A percentile compares a stretch with the other conserved stretches of the same genome.
phyloP scores from a whole-genome alignment of 805 yeast genomes.

The Wickerhamiella qilinensis region DNA sequence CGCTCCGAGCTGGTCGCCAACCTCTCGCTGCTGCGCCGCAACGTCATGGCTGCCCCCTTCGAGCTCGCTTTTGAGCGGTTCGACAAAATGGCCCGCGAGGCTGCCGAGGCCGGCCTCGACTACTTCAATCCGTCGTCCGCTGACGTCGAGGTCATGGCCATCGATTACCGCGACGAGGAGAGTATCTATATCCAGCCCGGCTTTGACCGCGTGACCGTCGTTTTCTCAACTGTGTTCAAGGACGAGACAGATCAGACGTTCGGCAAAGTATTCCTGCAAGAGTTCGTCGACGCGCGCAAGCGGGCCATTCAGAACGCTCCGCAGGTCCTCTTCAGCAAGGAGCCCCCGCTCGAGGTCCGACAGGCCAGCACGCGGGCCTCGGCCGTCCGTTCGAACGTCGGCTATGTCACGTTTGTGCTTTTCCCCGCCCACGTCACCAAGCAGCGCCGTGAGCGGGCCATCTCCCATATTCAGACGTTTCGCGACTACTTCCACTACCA shows the following conservation, averaged over 20 bases:
- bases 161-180: constrained; percentile 87
- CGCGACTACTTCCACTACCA: constrained; percentile 97
- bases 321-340: constrained; percentile 80
- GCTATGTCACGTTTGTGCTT: constrained; percentile 41
- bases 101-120: constrained; percentile 23
- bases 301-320: constrained; percentile 96
- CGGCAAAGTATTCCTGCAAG: constrained; percentile 28
- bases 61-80: constrained; percentile 70
- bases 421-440: constrained; percentile 43
- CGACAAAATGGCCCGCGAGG: constrained; percentile 39
- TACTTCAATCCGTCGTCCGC: constrained; percentile 27
- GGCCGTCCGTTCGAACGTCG: constrained; percentile 27
- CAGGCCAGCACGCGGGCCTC: constrained; percentile 21
- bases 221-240: constrained; percentile 83
- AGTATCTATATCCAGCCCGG: constrained; percentile 81
- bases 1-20: constrained; percentile 39
- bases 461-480: constrained; percentile 80
- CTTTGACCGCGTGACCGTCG: constrained; percentile 90
- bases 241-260: constrained; percentile 82
- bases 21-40: constrained; percentile 64
- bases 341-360: constrained; percentile 81
- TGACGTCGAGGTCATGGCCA: constrained; percentile 43
- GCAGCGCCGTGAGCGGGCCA: constrained; percentile 67
- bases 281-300: constrained; percentile 90
- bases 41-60: constrained; percentile 85